phyloP scores from a whole-genome alignment of 805 yeast species.

The Spencermartinsiella europaea region DNA sequence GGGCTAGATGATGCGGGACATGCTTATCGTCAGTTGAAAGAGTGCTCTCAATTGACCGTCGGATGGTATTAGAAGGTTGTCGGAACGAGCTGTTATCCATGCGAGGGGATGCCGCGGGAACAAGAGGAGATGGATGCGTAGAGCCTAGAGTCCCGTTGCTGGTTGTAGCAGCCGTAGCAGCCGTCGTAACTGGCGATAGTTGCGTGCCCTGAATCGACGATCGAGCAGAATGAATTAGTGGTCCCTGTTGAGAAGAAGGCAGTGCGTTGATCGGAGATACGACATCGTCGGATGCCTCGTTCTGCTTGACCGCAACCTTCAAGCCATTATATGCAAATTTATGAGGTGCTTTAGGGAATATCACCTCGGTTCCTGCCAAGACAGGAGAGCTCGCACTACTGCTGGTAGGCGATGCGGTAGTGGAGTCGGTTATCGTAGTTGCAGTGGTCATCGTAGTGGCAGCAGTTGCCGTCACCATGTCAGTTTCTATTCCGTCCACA shows the following conservation, averaged over 20 bases:
- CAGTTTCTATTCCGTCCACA: background rate
- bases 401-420: background rate
- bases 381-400: background rate
- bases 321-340: background rate
- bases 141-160: too few relatives aligned
- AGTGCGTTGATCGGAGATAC: background rate
- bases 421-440: background rate
- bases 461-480: background rate
- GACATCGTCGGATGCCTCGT: background rate
- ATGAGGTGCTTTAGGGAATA: background rate
- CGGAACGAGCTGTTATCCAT: background rate
- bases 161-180: too few relatives aligned
- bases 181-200: too few relatives aligned
- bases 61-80: background rate
- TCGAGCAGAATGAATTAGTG: too few relatives aligned
- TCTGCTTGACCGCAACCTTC: conserved; percentile 1
- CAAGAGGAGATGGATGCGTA: too few relatives aligned
- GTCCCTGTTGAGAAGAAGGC: background rate
- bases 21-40: background rate
- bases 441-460: background rate
- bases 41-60: background rate
- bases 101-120: too few relatives aligned
- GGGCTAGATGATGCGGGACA: background rate
- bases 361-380: too few relatives aligned
- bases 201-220: too few relatives aligned